phyloP scores from a whole-genome alignment of 805 yeast genomes.

The Metschnikowia gelsemii region DNA sequence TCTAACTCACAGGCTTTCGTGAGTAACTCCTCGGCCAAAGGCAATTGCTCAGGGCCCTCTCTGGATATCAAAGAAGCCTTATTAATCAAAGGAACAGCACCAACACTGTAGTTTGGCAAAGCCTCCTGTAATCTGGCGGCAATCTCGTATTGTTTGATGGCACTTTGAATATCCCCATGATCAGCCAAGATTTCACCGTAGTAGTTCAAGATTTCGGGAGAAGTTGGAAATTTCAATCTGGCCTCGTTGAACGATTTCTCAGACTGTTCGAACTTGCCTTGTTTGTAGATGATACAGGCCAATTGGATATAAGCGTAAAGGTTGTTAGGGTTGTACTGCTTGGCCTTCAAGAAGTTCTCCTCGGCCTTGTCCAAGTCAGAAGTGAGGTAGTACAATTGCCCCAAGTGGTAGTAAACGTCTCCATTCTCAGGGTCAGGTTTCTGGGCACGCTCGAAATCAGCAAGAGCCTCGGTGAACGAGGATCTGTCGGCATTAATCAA shows the following conservation, averaged over 20 bases:
- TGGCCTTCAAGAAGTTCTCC: slow-evolving; percentile 71
- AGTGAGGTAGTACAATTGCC: slow-evolving; percentile 83
- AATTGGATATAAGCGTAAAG: slow-evolving; percentile 86
- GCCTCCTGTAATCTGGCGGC: slow-evolving; percentile 81
- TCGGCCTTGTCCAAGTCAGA: slow-evolving; percentile 73
- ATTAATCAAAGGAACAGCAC: slow-evolving; percentile 86
- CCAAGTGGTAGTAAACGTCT: slow-evolving; percentile 90
- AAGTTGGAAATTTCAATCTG: slow-evolving; percentile 72
- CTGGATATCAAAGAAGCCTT: slow-evolving; percentile 74
- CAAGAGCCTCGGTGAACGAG: slow-evolving; percentile 54
- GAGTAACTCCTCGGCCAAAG: slow-evolving; percentile 63
- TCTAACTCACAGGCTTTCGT: slow-evolving; percentile 77
- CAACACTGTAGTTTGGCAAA: slow-evolving; percentile 67
- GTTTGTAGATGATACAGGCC: slow-evolving; percentile 88
- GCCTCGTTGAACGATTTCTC: slow-evolving; percentile 68
- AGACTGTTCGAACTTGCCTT: slow-evolving; percentile 58
- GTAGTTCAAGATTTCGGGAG: slow-evolving; percentile 91
- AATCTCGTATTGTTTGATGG: slow-evolving; percentile 79
- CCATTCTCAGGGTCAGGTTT: slow-evolving; percentile 66
- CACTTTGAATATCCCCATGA: slow-evolving; percentile 66
- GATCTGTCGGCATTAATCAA: slow-evolving; percentile 80
- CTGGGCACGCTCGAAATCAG: slow-evolving; percentile 71
- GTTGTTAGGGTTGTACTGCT: slow-evolving; percentile 69
- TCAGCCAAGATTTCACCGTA: slow-evolving; percentile 93
- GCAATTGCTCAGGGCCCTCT: slow-evolving; percentile 47